Percentiles rank a stretch among this genome's conserved stretches.
Conservation (phyloP, 768 basidiomycete genomes). For the Lepiota venenata region DNA sequence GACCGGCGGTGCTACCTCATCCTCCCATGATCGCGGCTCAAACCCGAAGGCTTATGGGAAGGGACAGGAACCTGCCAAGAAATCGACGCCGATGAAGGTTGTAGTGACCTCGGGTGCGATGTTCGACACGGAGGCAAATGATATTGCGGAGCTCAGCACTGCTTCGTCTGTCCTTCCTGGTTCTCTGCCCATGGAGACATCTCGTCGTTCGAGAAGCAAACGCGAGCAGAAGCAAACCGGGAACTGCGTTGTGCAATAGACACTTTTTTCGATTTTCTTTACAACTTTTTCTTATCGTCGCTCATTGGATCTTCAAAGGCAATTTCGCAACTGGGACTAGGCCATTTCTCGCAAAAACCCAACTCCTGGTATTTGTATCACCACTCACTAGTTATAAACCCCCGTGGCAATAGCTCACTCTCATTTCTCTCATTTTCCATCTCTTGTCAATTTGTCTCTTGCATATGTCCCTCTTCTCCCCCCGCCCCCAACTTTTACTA, state of each 20-base stretch:
- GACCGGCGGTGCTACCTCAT: constrained; percentile 2
- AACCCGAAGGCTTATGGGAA: not conserved
- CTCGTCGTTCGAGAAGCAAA: constrained; percentile 35
- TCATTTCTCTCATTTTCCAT: not conserved
- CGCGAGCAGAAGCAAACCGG: constrained; percentile 34
- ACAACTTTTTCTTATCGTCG: too few relatives aligned
- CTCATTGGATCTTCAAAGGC: constrained; percentile 4
- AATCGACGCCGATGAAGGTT: not conserved
- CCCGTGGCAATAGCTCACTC: not conserved
- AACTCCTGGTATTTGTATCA: constrained; percentile 6
- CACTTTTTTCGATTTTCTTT: constrained; percentile 9
- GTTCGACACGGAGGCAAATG: constrained; percentile 22
- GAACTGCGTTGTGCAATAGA: constrained; percentile 48
- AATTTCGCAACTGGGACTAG: constrained; percentile 1
- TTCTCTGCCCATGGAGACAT: constrained; percentile 28
- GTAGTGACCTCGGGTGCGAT: constrained; percentile 12
- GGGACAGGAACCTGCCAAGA: not conserved
- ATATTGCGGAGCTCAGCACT: constrained; percentile 13
- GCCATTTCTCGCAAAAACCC: not conserved
- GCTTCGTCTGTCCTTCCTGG: constrained; percentile 30
- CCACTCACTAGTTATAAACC: not conserved
- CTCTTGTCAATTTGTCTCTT: not conserved
- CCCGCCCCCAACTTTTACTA: not conserved
- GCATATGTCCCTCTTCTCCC: not conserved
- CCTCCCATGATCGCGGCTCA: constrained; percentile 6